phyloP scores from a whole-genome alignment of 75 land plant genomes.

The Pinus albicaulis region DNA sequence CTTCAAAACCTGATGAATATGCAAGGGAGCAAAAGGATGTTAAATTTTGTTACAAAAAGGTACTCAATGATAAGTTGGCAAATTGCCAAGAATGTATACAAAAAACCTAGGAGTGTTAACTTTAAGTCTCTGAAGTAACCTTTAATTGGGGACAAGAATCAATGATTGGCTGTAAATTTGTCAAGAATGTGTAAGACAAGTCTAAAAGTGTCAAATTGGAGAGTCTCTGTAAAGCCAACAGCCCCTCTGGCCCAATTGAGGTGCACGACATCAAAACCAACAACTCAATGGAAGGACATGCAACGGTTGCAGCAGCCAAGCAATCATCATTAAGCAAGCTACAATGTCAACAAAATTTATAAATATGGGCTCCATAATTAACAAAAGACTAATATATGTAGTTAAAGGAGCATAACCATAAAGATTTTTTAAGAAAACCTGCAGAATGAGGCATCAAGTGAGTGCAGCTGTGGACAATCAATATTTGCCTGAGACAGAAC shows the following conservation, averaged over 20 bases:
- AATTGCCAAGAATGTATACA: too few species aligned
- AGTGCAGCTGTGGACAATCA: conserved; percentile 68
- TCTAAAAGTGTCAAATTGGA: conserved; percentile 73
- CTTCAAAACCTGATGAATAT: conserved; percentile 62
- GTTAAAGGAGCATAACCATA: not conserved
- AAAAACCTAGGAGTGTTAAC: too few species aligned
- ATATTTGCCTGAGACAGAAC: conserved; percentile 71
- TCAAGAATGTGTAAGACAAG: conserved; percentile 92
- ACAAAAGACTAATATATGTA: not conserved
- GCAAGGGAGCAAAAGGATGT: not conserved
- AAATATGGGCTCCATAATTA: not conserved
- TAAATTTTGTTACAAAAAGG: not conserved
- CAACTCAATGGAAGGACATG: conserved; percentile 82
- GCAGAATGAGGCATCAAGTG: conserved; percentile 98
- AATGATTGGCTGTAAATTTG: conserved; percentile 81
- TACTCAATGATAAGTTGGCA: too few species aligned
- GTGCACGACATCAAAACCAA: conserved; percentile 87
- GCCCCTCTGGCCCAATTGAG: conserved; percentile 78
- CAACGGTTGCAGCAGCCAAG: conserved; percentile 67
- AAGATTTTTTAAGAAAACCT: conserved; percentile 42
- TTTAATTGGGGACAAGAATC: conserved; percentile 72
- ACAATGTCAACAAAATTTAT: conserved; percentile 21
- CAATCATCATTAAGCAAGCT: conserved; percentile 89
- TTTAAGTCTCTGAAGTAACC: conserved; percentile 32
- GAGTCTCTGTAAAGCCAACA: conserved; percentile 65